A percentile compares a stretch with the other conserved stretches of the same genome.
Conservation (phyloP, 805 yeast species). For the Lipomyces japonicus region DNA sequence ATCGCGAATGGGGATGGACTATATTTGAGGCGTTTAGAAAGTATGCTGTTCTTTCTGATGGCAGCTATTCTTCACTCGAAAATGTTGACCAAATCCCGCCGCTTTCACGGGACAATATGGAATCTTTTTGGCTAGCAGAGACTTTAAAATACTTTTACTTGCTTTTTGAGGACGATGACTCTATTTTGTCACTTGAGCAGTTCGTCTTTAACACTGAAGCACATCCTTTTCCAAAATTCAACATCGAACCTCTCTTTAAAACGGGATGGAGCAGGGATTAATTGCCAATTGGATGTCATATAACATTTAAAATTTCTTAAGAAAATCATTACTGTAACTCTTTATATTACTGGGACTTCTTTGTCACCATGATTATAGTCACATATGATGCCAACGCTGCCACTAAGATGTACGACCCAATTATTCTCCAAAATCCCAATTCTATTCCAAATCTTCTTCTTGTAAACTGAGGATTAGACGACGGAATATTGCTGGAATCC, state of each 20-base stretch:
- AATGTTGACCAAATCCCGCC: slow-evolving; percentile 63
- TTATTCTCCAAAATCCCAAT: too few relatives aligned
- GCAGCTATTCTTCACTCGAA: slow-evolving; percentile 58
- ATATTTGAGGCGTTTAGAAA: slow-evolving; percentile 68
- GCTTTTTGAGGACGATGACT: slow-evolving; percentile 66
- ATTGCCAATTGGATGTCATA: too few relatives aligned
- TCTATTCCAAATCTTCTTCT: too few relatives aligned
- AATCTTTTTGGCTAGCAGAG: slow-evolving; percentile 91
- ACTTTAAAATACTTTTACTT: slow-evolving; percentile 82
- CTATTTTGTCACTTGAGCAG: slow-evolving; percentile 59
- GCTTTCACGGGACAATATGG: slow-evolving; percentile 63
- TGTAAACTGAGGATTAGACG: too few relatives aligned
- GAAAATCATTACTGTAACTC: too few relatives aligned
- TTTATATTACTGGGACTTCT: too few relatives aligned
- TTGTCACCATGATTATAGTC: too few relatives aligned
- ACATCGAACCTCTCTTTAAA: slow-evolving; percentile 16
- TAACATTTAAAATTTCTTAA: too few relatives aligned
- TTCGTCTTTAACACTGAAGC: slow-evolving; percentile 90
- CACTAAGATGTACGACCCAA: too few relatives aligned
- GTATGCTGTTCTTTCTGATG: slow-evolving; percentile 47
- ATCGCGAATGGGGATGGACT: slow-evolving; percentile 82
- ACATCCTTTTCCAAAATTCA: slow-evolving; percentile 70
- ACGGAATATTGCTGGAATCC: too few relatives aligned
- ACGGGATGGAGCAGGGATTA: slow-evolving; percentile 21
- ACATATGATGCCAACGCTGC: too few relatives aligned